These are phyloP conservation scores for Pestalotiopsis sp. DNA, from an alignment of 2,329 filamentous ascomycete species.

Conservation along the genomic window DNA sequence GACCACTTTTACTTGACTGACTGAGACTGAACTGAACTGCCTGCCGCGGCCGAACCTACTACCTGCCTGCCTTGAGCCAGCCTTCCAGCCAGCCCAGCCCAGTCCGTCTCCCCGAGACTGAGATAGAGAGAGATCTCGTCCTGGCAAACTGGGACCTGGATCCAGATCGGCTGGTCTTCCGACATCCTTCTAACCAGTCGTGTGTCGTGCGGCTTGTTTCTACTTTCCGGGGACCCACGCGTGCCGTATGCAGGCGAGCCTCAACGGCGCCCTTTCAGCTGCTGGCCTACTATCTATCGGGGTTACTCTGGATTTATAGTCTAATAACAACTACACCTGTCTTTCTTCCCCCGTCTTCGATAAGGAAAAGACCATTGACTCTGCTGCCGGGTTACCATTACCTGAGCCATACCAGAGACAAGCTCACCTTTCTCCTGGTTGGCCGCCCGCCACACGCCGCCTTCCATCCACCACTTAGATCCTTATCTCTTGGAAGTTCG, in stretches of 20 bases:
- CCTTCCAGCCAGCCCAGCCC: background rate
- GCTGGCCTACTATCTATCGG: background rate
- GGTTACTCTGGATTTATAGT: conserved; percentile 8
- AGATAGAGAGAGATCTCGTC: background rate
- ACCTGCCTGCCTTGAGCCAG: background rate
- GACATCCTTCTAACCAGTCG: background rate
- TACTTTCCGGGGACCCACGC: conserved; percentile 27
- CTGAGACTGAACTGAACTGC: background rate
- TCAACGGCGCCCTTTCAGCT: conserved; percentile 6
- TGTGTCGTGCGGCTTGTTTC: conserved; percentile 8
- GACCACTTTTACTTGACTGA: background rate
- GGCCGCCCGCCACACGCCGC: conserved; percentile 5
- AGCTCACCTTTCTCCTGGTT: background rate
- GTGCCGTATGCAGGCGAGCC: conserved; percentile 16
- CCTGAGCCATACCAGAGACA: background rate
- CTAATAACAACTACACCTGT: conserved; percentile 11
- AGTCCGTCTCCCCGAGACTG: no score
- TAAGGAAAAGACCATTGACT: conserved; percentile 7
- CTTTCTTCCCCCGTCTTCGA: conserved; percentile 2
- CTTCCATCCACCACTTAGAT: conserved; percentile 20
- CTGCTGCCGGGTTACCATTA: background rate
- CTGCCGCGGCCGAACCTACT: background rate
- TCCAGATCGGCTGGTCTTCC: conserved; percentile 13
- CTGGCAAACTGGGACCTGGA: conserved; percentile 13
- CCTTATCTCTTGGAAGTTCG: conserved; percentile 23